phyloP scores from a whole-genome alignment of 768 basidiomycete genomes.

The Xerocomellus chrysenteron region DNA sequence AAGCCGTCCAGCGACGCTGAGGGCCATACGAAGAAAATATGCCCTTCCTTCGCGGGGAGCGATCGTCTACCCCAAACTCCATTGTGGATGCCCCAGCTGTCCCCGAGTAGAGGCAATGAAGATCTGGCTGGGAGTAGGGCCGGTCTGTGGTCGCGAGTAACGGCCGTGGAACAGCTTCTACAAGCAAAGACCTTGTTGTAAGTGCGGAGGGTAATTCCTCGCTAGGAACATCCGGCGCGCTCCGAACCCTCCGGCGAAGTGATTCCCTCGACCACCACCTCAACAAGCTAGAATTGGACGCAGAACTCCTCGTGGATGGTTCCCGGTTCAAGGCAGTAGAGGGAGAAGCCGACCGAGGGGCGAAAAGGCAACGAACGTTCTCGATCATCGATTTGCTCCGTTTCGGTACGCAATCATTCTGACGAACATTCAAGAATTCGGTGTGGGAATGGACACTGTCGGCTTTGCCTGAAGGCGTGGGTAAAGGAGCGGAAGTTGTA shows the following conservation, averaged over 20 bases:
- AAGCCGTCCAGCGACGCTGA: constrained; percentile 24
- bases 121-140: constrained; percentile 34
- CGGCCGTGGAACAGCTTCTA: constrained; percentile 9
- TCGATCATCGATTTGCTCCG: constrained; percentile 56
- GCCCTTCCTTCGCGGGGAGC: constrained; percentile 10
- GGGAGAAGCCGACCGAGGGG: constrained; percentile 46
- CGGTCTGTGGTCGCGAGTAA: constrained; percentile 15
- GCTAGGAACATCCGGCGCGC: constrained; percentile 46
- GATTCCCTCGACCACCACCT: constrained; percentile 52
- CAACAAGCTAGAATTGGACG: constrained; percentile 34
- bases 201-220: constrained; percentile 26
- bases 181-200: constrained; percentile 28
- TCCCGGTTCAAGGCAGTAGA: constrained; percentile 30
- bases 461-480: constrained; percentile 11
- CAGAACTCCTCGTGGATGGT: constrained; percentile 28
- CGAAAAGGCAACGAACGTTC: constrained; percentile 61
- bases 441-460: constrained; percentile 22
- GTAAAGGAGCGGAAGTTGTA: constrained; percentile 13
- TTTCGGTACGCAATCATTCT: constrained; percentile 35
- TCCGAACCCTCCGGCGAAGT: constrained; percentile 51
- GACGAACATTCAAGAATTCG: constrained; percentile 28
- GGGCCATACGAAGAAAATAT: constrained; percentile 16
- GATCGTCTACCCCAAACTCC: constrained; percentile 25
- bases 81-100: constrained; percentile 9
- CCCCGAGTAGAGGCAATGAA: constrained; percentile 24